phyloP scores from a whole-genome alignment of 768 basidiomycete genomes.

The Daedalea quercina region DNA sequence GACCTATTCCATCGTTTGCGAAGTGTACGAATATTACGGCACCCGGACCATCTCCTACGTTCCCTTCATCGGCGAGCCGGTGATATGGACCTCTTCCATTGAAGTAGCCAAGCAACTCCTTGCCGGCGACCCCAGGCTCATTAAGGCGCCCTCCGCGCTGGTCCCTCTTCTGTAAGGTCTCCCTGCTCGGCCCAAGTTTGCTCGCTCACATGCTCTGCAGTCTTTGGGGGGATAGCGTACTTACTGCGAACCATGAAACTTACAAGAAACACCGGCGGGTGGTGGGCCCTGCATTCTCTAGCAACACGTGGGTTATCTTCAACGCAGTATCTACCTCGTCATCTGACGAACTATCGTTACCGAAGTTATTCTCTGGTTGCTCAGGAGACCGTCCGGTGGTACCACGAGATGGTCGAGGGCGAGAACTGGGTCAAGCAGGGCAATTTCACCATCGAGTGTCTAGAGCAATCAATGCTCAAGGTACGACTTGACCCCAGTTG shows the following conservation, averaged over 20 bases:
- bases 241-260: background rate
- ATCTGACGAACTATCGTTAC: too few species aligned
- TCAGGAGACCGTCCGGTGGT: background rate
- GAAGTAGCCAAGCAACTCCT: conserved; percentile 5
- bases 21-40: conserved; percentile 1
- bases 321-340: background rate
- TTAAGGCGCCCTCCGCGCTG: background rate
- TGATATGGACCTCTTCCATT: conserved; percentile 1
- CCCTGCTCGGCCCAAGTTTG: background rate
- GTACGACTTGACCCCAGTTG: background rate
- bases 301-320: background rate
- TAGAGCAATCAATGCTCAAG: background rate
- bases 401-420: conserved; percentile 4
- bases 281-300: conserved; percentile 4
- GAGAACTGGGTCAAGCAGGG: conserved; percentile 2
- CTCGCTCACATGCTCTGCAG: background rate
- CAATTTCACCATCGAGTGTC: background rate
- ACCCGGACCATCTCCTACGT: conserved; percentile 2
- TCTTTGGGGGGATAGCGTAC: conserved; percentile 6
- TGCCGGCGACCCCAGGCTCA: background rate
- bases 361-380: background rate
- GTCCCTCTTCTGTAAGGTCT: background rate
- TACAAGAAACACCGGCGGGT: conserved; percentile 3
- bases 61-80: background rate
- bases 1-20: background rate